Base-by-base conservation (phyloP, 352 stramenopile species). In the Elongisporangium undulatum region DNA sequence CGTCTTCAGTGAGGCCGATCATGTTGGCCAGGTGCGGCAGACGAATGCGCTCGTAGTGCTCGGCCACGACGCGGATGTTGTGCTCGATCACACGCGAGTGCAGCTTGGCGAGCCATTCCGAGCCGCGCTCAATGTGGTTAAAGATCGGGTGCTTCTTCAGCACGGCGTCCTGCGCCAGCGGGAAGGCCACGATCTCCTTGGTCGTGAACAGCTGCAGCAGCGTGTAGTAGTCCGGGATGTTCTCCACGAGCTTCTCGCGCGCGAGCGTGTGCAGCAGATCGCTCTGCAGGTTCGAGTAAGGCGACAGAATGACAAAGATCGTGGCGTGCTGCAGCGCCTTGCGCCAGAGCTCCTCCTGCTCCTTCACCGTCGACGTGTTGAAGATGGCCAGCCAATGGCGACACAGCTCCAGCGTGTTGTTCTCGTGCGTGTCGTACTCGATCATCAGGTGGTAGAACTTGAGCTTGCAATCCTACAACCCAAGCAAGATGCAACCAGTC, bases 361-460 rank as follows among this genome's bases (percentile, higher is more conserved):
- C 75, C 59, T 88, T 82, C 34, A 92, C 78, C 51, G 72, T 90
- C 12, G 83, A 68, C 12, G 85, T 94, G 49, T 89, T 84, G 67
- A 89, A 91, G 58, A 94, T 92, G 21, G 85, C 80, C 70, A 91
- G 72, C 79, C 82, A 94, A 68, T 94, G 81, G 56, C 85, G 85
- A 62, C 83, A 95, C 13, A 99, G 74, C 68, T 98, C 92, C 26
- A 99, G 94, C 38, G 92, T 87, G 69, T 99, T 90, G 74, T 98
- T 98, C 66, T 98, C 91, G 66, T 99, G 91, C 20, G 75, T 89
- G 72, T 99, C 90, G 69, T 98, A 98, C 69, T 98, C 81, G 49
- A 98, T 95, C 82, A 99, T 90, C 17, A 99, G 77, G 50, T 87
- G 77, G 75, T 98, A 99, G 68, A 98, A 99, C 74, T 94, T 95